Evolutionary conservation across 2,329 filamentous ascomycete genomes (phyloP).

Genomic region (Neospermospora avenae): DNA sequence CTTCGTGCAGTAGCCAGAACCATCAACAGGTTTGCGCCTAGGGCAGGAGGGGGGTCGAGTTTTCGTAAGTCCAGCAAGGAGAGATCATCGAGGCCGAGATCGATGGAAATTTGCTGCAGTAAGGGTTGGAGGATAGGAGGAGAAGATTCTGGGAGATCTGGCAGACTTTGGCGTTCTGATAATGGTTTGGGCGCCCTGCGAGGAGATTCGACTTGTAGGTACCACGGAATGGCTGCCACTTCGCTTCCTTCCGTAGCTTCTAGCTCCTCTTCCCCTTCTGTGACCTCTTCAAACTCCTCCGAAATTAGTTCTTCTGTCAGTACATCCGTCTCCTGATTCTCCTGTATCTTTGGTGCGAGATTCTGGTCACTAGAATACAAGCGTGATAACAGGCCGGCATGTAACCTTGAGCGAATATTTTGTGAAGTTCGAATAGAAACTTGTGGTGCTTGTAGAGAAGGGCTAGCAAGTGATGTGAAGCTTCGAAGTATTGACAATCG

Average conservation of each 20-base stretch:
- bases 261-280: constrained; percentile 19
- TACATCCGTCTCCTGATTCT: constrained; percentile 1
- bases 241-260: constrained; percentile 11
- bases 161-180: constrained; percentile 53
- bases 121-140: constrained; percentile 71
- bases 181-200: constrained; percentile 39
- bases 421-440: constrained; percentile 7
- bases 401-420: constrained; percentile 8
- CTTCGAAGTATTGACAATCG: constrained; percentile 30
- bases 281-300: constrained; percentile 7
- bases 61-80: constrained; percentile 76
- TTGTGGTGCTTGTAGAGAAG: constrained; percentile 21
- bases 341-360: neutral
- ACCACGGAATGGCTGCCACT: constrained; percentile 65
- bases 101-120: constrained; percentile 74
- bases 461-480: constrained; percentile 27
- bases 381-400: constrained; percentile 19
- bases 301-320: neutral
- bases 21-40: constrained; percentile 90
- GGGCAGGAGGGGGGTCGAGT: constrained; percentile 79
- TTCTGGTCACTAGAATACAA: constrained; percentile 5
- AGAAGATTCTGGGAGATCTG: constrained; percentile 53
- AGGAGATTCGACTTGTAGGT: constrained; percentile 67
- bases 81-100: constrained; percentile 82
- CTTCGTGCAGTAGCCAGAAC: constrained; percentile 86